Percentiles rank a stretch among this genome's conserved stretches.
Evolutionary conservation across 331 rosid species (phyloP).

Genomic region (Telfairia occidentalis): DNA sequence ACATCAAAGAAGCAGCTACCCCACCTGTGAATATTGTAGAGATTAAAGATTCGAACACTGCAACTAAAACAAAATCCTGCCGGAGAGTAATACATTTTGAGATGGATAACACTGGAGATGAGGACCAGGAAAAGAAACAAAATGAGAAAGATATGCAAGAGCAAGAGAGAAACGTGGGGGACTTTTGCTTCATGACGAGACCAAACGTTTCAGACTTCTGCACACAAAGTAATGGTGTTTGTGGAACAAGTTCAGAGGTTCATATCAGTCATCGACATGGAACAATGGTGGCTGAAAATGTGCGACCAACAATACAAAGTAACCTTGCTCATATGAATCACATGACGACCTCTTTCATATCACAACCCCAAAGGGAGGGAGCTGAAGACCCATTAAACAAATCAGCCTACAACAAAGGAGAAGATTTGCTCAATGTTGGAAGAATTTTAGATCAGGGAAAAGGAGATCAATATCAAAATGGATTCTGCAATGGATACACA

Average conservation of each 20-base stretch:
- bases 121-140: constrained; percentile 21
- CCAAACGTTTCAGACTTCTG: constrained; percentile 19
- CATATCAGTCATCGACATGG: constrained; percentile 15
- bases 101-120: constrained; percentile 29
- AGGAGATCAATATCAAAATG: constrained; percentile 23
- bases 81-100: constrained; percentile 53
- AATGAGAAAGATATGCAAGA: constrained; percentile 32
- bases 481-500: constrained; percentile 17
- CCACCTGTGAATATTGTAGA: constrained; percentile 26
- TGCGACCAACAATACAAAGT: constrained; percentile 19
- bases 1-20: constrained; percentile 28
- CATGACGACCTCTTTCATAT: constrained; percentile 8
- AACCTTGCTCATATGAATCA: constrained; percentile 22
- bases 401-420: constrained; percentile 17
- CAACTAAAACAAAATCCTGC: constrained; percentile 36
- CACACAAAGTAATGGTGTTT: constrained; percentile 15
- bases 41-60: constrained; percentile 15
- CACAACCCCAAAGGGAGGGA: constrained; percentile 22
- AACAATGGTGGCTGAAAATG: constrained; percentile 21
- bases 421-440: constrained; percentile 11
- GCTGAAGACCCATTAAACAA: constrained; percentile 17
- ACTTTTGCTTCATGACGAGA: constrained; percentile 17
- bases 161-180: constrained; percentile 21
- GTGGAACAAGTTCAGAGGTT: constrained; percentile 22
- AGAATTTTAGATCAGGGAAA: constrained; percentile 24